phyloP scores from a whole-genome alignment of 495 filamentous ascomycete genomes.

The Physcia stellaris region DNA sequence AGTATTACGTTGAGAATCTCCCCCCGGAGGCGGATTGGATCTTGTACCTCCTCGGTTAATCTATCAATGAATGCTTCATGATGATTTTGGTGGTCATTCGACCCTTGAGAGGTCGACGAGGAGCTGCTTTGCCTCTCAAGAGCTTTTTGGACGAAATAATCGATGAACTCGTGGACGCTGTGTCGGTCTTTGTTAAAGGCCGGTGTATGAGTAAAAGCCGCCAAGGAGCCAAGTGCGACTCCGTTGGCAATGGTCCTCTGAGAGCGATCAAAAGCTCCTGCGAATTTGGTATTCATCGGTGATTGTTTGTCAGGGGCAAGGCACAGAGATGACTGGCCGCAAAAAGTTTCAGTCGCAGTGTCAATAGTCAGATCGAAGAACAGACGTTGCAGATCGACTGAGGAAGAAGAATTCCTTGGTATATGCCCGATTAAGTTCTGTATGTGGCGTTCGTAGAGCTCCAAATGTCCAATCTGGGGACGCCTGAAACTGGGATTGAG shows the following conservation, averaged over 20 bases:
- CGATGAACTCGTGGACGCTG: slow-evolving; percentile 31
- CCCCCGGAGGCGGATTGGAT: slow-evolving; percentile 42
- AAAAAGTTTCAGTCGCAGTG: slow-evolving; percentile 50
- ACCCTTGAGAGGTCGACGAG: no score
- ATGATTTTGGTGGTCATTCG: neutral
- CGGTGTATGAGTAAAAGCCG: slow-evolving; percentile 27
- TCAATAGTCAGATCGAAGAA: slow-evolving; percentile 48
- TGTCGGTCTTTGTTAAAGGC: slow-evolving; percentile 25
- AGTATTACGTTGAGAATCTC: slow-evolving; percentile 49
- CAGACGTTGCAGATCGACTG: slow-evolving; percentile 43
- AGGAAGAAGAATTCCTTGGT: slow-evolving; percentile 22
- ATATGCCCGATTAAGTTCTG: slow-evolving; percentile 32
- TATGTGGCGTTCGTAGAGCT: slow-evolving; percentile 41
- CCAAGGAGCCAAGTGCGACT: slow-evolving; percentile 20
- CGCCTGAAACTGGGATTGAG: slow-evolving; percentile 15
- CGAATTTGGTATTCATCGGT: slow-evolving; percentile 14
- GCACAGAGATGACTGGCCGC: slow-evolving; percentile 28
- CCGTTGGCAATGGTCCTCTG: slow-evolving; percentile 25
- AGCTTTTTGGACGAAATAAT: slow-evolving; percentile 30
- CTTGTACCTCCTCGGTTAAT: slow-evolving; percentile 39
- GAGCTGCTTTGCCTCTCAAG: slow-evolving; percentile 16
- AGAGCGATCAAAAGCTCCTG: slow-evolving; percentile 28
- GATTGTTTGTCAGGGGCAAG: slow-evolving; percentile 24
- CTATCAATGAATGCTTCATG: slow-evolving; percentile 50
- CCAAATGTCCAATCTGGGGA: slow-evolving; percentile 25